Base-by-base conservation (phyloP, 441 rosid genomes). In the Rhodomyrtus psidioides region DNA sequence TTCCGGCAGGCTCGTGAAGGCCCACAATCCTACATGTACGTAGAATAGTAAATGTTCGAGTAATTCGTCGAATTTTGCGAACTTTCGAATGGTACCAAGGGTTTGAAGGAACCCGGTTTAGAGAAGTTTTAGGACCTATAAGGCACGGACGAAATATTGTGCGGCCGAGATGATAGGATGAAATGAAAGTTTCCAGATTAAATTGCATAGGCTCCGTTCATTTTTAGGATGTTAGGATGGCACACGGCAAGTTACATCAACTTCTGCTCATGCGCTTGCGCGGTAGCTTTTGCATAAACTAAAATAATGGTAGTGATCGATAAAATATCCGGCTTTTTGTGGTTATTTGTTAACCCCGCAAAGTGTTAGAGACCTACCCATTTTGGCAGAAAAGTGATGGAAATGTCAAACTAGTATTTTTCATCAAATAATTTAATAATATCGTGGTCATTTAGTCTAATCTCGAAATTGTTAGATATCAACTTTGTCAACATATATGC, bases 251-350 rank as follows among this genome's bases (percentile, higher is more conserved):
- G 49, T 10, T 39, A 39, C 21, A 21, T 5, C 39, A 15, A 65
- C 49, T 39, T 39, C 15, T 39, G 13, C 49, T 70, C 53, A 23
- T 70, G 49, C 0, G 8, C 0, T 0, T 9, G 15, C 13, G 13
- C 7, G 9, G 23, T 55, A 21, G 12, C 26, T 55, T 60, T 60
- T 15, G 42, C 23, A 60, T 0, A 0, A 28, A 0, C 10, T 28
- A 60, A 60, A 60, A 60, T 28, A 7, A 17, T 60, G 70, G 30
- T 60, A 0, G 1, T 3, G 8, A 34, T 60, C 1, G 0, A 28
- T 5, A 28, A 60, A 49, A 49, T 13, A 49, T 49, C 51, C 51
- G 2, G 13, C 51, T 49, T 49, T 10, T 49, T 2, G 4, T 34
- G 34, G 34, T 34, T 34, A 34, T 49, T 49, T 49, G 10, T 9